These are phyloP conservation scores for Cupressus sempervirens DNA, from an alignment of 75 land plant species.

Conservation along the genomic window DNA sequence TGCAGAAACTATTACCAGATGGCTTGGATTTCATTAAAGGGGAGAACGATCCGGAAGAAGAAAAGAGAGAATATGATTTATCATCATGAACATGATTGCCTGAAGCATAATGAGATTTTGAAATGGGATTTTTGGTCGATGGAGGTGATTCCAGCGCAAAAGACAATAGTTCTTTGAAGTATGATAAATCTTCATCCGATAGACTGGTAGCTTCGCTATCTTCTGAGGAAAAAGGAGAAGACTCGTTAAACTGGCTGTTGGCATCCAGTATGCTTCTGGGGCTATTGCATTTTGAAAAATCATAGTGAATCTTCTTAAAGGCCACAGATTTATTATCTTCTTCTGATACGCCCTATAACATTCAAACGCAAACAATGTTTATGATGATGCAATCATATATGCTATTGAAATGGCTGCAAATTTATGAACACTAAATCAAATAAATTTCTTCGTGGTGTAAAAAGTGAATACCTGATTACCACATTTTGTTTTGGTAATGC, in stretches of 20 bases:
- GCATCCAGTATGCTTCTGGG: constrained; percentile 2
- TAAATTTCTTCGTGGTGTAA: neutral
- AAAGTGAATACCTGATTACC: neutral
- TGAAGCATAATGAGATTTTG: neutral
- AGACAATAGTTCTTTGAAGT: neutral
- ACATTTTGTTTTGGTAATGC: neutral
- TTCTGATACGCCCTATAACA: neutral
- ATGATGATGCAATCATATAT: neutral
- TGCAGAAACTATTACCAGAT: neutral
- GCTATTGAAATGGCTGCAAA: neutral
- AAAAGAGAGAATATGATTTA: neutral
- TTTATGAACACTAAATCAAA: neutral
- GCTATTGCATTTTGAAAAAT: neutral
- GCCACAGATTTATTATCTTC: neutral
- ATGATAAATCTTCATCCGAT: neutral
- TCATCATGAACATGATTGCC: neutral
- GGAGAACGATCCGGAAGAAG: neutral
- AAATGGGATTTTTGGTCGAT: neutral
- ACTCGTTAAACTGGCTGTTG: neutral
- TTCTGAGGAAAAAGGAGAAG: neutral
- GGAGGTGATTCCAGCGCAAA: constrained; percentile 9
- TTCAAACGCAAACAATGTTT: neutral
- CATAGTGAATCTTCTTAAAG: neutral
- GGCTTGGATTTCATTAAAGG: neutral
- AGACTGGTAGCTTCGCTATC: neutral